Base-by-base conservation (phyloP, 805 yeast genomes). In the Lachancea quebecensis region DNA sequence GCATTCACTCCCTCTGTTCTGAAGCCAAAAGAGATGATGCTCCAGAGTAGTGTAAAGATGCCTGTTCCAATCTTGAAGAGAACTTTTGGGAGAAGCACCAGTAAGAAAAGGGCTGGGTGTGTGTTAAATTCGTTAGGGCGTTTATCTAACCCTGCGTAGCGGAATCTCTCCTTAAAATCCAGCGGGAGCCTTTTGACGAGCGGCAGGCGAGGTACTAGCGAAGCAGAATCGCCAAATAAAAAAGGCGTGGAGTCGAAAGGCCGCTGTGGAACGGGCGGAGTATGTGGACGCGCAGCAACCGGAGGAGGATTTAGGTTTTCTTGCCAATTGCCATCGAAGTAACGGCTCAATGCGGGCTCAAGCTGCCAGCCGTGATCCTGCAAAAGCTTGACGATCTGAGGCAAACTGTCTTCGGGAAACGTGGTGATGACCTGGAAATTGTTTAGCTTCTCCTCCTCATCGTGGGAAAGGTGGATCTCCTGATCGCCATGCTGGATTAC, bases 311-410 rank as follows among this genome's bases (percentile, higher is more conserved):
- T 38, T 17, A 48, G 21, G 21, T 41, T 44, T 17, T 53, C 53
- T 14, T 61, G 70, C 63, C 77, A 69, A 41, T 72, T 69, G 15
- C 73, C 75, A 53, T 83, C 90, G 56, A 81, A 81, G 58, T 72
- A 83, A 41, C 78, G 70, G 3, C 82, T 73, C 29, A 81, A 62
- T 1, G 88, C 78, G 36, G 73, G 67, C 53, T 82, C 85, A 41
- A 83, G 56, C 54, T 81, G 73, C 81, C 81, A 80, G 40, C 78
- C 73, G 52, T 78, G 73, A 39, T 74, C 70, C 29, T 69, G 61
- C 42, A 82, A 58, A 21, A 81, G 59, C 42, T 67, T 60, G 3
- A 73, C 59, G 2, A 81, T 72, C 37, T 73, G 69, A 1, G 70
- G 71, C 38, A 69, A 62, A 25, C 77, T 76, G 0, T 67, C 71